These are phyloP conservation scores for Pyrus bretschneideri DNA, from an alignment of 306 rosid genomes.

Conservation along the genomic window DNA sequence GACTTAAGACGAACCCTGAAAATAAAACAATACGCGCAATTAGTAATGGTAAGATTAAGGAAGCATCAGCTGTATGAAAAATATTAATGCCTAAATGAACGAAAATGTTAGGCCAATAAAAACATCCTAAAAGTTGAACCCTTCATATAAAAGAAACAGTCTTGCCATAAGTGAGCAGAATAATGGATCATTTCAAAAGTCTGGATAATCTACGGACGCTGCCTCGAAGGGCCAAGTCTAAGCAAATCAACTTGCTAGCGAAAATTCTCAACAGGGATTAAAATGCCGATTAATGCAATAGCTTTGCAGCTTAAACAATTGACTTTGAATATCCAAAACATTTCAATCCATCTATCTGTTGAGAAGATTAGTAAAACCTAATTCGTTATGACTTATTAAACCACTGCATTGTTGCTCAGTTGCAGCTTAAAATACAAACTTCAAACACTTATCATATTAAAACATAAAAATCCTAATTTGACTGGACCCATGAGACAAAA, in stretches of 20 bases:
- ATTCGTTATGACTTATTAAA: neutral
- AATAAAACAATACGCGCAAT: conserved; percentile 11
- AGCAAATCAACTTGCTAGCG: neutral
- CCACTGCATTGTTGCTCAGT: neutral
- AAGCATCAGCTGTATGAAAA: neutral
- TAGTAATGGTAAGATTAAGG: neutral
- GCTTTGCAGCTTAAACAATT: neutral
- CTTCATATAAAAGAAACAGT: neutral
- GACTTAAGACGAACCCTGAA: conserved; percentile 92
- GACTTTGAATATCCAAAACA: neutral
- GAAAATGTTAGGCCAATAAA: neutral
- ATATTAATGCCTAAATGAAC: neutral
- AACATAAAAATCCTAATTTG: neutral
- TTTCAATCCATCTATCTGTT: neutral
- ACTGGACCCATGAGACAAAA: neutral
- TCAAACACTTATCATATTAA: neutral
- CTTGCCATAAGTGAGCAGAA: neutral
- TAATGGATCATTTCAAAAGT: neutral
- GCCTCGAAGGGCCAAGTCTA: neutral
- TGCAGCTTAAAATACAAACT: neutral
- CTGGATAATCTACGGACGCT: neutral
- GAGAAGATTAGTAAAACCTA: neutral
- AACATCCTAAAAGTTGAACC: neutral
- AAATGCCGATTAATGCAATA: neutral
- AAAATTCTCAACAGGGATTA: neutral